Base-by-base conservation (phyloP, 176 grass and related monocot genomes). In the Zea luxurians region DNA sequence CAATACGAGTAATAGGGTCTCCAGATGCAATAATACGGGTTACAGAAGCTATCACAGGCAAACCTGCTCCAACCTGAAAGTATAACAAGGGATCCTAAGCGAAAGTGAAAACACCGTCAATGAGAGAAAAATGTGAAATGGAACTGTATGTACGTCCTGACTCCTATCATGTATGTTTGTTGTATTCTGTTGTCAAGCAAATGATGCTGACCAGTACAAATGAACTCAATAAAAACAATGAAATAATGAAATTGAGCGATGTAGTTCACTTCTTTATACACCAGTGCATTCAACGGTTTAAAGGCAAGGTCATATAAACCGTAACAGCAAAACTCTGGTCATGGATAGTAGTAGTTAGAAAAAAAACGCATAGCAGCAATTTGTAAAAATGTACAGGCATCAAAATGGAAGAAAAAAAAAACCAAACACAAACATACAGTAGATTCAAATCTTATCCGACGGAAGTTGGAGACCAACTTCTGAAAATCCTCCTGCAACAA, bases 11-110 rank as follows among this genome's bases (percentile, higher is more conserved):
- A 82, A 97, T 66, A 45, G 95, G 91, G 65, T 97, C 95, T 81
- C 95, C 95, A 36, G 95, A 94, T 62, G 74, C 52, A 86, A 92
- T 80, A 43, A 94, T 67, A 74, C 95, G 91, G 53, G 77, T 90
- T 49, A 88, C 83, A 85, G 91, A 92, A 75, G 85, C 89, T 90
- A 98, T 98, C 75, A 98, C 77, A 80, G 89, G 95, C 72, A 98
- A 86, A 82, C 95, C 91, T 45, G 95, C 91, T 80, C 95, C 95
- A 73, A 98, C 95, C 95, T 92, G 78, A 71, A 86, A 70, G 27
- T 15, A 91, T 35, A 12, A 61, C 38, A 40, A 40, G 38, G 38
- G 4, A 40, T 2, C 53, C 55, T 59, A 59, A 59, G 55, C 9
- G 8, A 73, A 78, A 62, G 37, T 78, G 4, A 53, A 86, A 64